Percentiles rank a stretch among this genome's conserved stretches.
Evolutionary conservation across 768 basidiomycete genomes (phyloP).

Genomic region (Gloeopeniophorella convolvens): DNA sequence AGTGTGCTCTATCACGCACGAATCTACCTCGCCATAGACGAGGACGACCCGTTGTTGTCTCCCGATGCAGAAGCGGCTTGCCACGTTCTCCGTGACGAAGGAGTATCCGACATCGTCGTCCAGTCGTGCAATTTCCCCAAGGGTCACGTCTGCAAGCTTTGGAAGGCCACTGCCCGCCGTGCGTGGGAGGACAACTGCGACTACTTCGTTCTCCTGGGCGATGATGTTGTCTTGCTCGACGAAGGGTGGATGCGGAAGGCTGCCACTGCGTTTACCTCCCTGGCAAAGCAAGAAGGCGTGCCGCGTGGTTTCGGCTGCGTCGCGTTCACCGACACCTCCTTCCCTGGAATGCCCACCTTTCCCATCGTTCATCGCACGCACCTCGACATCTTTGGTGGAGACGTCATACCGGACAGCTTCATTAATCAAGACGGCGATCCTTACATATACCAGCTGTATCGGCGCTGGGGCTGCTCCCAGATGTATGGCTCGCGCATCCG

Average conservation of each 20-base stretch:
- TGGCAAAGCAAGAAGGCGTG: constrained; percentile 27
- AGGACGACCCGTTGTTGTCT: constrained; percentile 40
- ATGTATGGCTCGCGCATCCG: constrained; percentile 40
- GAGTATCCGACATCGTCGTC: constrained; percentile 33
- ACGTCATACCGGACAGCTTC: constrained; percentile 45
- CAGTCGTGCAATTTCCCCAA: constrained; percentile 35
- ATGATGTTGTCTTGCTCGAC: constrained; percentile 46
- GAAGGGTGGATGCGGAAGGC: constrained; percentile 46
- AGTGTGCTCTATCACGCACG: constrained; percentile 31
- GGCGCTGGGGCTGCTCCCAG: constrained; percentile 44
- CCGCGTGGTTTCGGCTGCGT: constrained; percentile 51
- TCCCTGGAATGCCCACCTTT: constrained; percentile 58
- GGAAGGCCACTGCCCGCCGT: constrained; percentile 41
- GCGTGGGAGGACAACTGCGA: constrained; percentile 45
- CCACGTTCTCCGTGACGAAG: constrained; percentile 31
- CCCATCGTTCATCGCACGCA: constrained; percentile 51
- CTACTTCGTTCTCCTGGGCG: constrained; percentile 49
- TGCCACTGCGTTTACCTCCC: constrained; percentile 32
- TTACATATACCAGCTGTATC: constrained; percentile 54
- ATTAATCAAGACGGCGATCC: constrained; percentile 56
- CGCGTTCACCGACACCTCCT: constrained; percentile 47
- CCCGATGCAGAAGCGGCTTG: constrained; percentile 30
- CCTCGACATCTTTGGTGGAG: constrained; percentile 47
- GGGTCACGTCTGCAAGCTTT: constrained; percentile 48
- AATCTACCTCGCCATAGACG: constrained; percentile 49